Base-by-base conservation (phyloP, 2,329 filamentous ascomycete species). In the Talaromyces sp. region DNA sequence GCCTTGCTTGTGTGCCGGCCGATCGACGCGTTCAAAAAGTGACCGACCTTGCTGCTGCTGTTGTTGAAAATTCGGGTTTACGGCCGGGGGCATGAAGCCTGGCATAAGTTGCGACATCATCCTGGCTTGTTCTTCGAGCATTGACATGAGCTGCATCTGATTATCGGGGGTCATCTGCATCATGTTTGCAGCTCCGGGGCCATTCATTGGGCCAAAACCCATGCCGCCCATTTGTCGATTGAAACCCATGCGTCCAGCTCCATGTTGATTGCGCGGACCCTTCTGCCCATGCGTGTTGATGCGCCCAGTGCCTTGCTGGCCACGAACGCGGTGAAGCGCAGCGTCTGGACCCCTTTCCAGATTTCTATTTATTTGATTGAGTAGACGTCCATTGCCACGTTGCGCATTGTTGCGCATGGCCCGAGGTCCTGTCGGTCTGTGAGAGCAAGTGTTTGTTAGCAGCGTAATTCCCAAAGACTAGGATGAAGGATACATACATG, bases 391-490 rank as follows among this genome's bases (percentile, higher is more conserved):
- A 63, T 91, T 87, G 60, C 86, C 83, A 60, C 83, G 81, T 61
- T 83, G 82, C 67, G 82, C 85, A 58, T 86, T 86, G 73, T 89
- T 91, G 71, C 95, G 90, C 92, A 98, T 96, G 36, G 93, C 92
- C 75, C 93, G 95, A 18, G 95, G 95, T 61, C 94, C 95, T 57
- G 92, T 98, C 9, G 95, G 95, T 71, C 94, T 97, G 40, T 36
- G 47, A 56, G 70, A 63, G 44, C 9, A 59, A 56, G 36, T 40
- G 8, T 54, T 36, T 23, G 62, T 85, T 76, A 85, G 80, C 72
- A 61, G 64, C 27, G n/a, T 18, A 3, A 30, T 52, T 2, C 3
- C 18, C 47, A 50, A 62, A n/a, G 23, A 6, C 5, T 5, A 18
- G 14, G 18, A 23, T 23, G 28, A 23, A 27, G 16, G 57, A 57